phyloP scores from a whole-genome alignment of 176 grass and related monocot species.

The Alopecurus myosuroides region DNA sequence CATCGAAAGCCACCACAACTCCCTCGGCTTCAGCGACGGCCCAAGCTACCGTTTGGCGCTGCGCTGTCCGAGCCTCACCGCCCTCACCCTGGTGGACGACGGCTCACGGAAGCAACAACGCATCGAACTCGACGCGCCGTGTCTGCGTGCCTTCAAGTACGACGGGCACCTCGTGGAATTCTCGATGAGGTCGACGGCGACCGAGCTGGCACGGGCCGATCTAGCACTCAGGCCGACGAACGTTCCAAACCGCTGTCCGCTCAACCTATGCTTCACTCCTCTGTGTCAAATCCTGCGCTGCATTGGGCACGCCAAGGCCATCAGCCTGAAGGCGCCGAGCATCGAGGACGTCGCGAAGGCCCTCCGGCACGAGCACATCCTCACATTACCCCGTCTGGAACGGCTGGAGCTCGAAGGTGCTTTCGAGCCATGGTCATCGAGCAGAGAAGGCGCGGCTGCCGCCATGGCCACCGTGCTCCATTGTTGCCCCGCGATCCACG shows the following conservation, averaged over 20 bases:
- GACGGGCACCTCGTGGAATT: neutral
- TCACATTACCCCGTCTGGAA: neutral
- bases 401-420: neutral
- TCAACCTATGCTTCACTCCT: neutral
- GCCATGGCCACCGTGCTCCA: neutral
- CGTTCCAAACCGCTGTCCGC: no score
- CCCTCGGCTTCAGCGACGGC: neutral
- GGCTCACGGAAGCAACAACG: neutral
- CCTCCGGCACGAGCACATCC: neutral
- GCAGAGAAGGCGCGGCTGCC: neutral
- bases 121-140: neutral
- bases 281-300: neutral
- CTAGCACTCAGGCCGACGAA: neutral
- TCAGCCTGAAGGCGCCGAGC: neutral
- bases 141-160: neutral
- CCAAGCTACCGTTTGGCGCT: neutral
- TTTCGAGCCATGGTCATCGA: rapidly evolving
- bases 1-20: neutral
- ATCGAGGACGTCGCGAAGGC: neutral
- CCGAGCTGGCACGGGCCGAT: neutral
- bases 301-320: neutral
- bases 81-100: neutral
- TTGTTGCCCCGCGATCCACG: neutral
- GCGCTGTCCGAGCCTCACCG: neutral
- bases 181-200: neutral